A percentile compares a stretch with the other conserved stretches of the same genome.
These are phyloP conservation scores for Globisporangium ultimum DNA, from an alignment of 352 stramenopile species.

Conservation along the genomic window DNA sequence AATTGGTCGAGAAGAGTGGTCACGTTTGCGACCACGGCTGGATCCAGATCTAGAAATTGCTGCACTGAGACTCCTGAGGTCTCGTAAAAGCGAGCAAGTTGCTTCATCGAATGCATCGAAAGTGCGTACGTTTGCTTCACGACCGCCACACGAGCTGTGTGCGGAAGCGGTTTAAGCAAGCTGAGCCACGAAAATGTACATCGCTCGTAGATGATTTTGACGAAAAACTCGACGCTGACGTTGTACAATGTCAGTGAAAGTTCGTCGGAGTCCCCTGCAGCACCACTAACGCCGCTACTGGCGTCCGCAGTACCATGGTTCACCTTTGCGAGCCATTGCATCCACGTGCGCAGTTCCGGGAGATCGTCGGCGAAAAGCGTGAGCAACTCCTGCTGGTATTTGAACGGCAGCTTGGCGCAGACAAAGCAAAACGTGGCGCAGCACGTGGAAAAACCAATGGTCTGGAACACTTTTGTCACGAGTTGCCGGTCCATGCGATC, in stretches of 20 bases:
- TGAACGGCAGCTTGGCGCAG: slow-evolving; percentile 31
- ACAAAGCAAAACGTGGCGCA: slow-evolving; percentile 38
- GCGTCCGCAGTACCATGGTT: background rate
- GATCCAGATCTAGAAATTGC: slow-evolving; percentile 42
- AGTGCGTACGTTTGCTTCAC: slow-evolving; percentile 25
- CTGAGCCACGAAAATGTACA: slow-evolving; percentile 46
- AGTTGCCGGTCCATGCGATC: slow-evolving; percentile 36
- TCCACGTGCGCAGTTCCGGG: slow-evolving; percentile 43
- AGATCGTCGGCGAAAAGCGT: slow-evolving; percentile 42
- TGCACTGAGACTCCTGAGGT: slow-evolving; percentile 30
- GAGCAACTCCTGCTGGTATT: slow-evolving; percentile 54
- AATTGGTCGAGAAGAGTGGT: slow-evolving; percentile 43
- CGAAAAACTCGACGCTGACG: slow-evolving; percentile 31
- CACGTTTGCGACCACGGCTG: slow-evolving; percentile 21
- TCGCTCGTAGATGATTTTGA: slow-evolving; percentile 36
- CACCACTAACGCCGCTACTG: background rate
- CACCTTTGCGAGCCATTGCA: slow-evolving; percentile 34
- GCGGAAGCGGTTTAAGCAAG: slow-evolving; percentile 31
- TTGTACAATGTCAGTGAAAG: slow-evolving; percentile 11
- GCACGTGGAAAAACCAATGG: slow-evolving; percentile 25
- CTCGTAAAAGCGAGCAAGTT: slow-evolving; percentile 55
- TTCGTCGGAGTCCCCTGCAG: background rate
- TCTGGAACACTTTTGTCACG: slow-evolving; percentile 55
- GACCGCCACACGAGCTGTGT: slow-evolving; percentile 23
- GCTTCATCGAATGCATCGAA: slow-evolving; percentile 33